phyloP scores from a whole-genome alignment of 345 rosid genomes.

The Salix udensis region DNA sequence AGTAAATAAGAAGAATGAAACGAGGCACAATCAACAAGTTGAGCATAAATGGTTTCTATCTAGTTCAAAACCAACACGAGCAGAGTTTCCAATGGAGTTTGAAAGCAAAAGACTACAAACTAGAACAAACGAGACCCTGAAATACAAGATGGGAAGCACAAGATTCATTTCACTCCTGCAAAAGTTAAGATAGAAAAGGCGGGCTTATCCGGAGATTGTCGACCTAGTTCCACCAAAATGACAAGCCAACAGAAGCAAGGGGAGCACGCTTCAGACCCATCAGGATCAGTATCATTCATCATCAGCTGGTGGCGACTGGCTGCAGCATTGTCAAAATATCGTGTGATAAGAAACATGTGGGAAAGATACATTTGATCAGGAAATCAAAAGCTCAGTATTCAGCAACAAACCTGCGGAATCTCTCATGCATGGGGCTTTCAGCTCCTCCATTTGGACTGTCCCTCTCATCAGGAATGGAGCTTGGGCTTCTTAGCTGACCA shows the following conservation, averaged over 20 bases:
- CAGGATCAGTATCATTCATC: constrained; percentile 32
- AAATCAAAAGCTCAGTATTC: not conserved
- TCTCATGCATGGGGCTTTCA: constrained; percentile 52
- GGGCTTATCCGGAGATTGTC: not conserved
- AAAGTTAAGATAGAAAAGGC: not conserved
- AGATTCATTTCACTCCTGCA: not conserved
- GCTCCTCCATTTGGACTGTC: constrained; percentile 41
- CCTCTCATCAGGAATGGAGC: constrained; percentile 19
- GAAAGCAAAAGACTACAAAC: constrained; percentile 1
- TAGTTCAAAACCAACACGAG: not conserved
- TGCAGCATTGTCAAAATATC: constrained; percentile 9
- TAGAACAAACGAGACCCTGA: constrained; percentile 5
- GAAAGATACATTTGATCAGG: not conserved
- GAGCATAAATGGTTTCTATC: not conserved
- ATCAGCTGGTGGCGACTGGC: constrained; percentile 38
- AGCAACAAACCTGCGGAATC: constrained; percentile 37
- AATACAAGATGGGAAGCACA: not conserved
- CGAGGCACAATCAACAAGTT: not conserved
- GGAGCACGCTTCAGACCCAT: not conserved
- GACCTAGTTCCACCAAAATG: not conserved
- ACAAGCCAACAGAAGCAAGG: not conserved
- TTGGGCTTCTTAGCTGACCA: constrained; percentile 24
- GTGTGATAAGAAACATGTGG: not conserved
- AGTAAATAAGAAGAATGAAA: too few relatives aligned
- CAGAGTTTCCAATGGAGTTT: not conserved